Conservation (phyloP, 345 rosid species). For the Aquilaria sinensis region DNA sequence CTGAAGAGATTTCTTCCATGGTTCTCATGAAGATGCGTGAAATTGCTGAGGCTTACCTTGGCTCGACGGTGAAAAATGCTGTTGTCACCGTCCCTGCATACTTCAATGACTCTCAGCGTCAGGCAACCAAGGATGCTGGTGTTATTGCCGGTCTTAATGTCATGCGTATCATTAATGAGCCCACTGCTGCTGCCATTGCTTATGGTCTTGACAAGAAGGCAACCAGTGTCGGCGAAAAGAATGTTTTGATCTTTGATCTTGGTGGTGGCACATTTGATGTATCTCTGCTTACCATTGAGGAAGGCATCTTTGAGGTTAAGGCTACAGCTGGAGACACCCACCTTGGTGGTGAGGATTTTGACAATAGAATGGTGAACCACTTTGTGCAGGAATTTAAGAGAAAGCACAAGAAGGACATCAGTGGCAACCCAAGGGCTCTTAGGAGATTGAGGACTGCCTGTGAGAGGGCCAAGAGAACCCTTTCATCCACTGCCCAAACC, state of each 20-base stretch:
- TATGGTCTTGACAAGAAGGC: constrained; percentile 82
- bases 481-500: constrained; percentile 66
- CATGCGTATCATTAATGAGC: constrained; percentile 72
- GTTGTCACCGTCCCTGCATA: constrained; percentile 75
- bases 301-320: constrained; percentile 77
- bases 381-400: constrained; percentile 73
- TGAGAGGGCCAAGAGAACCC: constrained; percentile 65
- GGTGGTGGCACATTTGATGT: constrained; percentile 86
- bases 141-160: constrained; percentile 75
- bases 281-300: constrained; percentile 72
- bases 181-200: constrained; percentile 81
- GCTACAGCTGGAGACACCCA: constrained; percentile 79
- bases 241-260: constrained; percentile 65
- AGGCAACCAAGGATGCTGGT: constrained; percentile 78
- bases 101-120: constrained; percentile 84
- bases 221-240: constrained; percentile 71
- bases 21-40: constrained; percentile 80
- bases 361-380: constrained; percentile 76
- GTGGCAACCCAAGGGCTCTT: constrained; percentile 67
- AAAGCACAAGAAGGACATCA: constrained; percentile 62
- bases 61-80: constrained; percentile 54
- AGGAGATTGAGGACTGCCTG: constrained; percentile 76
- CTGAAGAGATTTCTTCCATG: constrained; percentile 75
- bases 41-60: constrained; percentile 79
- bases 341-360: constrained; percentile 77